phyloP scores from a whole-genome alignment of 2,329 filamentous ascomycete genomes.

The Colletotrichum sp. region DNA sequence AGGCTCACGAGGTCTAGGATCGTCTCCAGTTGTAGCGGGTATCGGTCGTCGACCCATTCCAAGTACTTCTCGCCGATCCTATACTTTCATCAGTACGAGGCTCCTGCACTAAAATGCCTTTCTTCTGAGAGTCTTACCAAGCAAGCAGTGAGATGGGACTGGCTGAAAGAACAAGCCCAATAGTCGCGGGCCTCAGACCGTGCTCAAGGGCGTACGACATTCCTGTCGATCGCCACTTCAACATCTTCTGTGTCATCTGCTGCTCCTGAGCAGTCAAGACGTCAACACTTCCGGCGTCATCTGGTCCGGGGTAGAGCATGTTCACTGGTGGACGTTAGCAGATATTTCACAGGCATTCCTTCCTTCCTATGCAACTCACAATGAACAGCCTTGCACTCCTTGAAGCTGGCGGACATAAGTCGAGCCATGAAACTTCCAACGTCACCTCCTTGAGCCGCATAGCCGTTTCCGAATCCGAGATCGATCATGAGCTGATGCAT shows the following conservation, averaged over 20 bases:
- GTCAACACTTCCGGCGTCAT: not conserved
- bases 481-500: constrained; percentile 57
- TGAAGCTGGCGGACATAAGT: constrained; percentile 42
- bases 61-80: constrained; percentile 63
- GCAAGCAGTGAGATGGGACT: constrained; percentile 61
- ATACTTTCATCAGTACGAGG: not conserved
- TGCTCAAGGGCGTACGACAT: constrained; percentile 58
- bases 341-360: no score
- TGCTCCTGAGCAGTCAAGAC: not conserved
- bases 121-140: no score
- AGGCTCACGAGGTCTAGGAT: constrained; percentile 56
- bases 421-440: constrained; percentile 51
- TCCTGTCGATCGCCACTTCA: constrained; percentile 45
- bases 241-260: constrained; percentile 32
- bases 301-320: not conserved
- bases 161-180: constrained; percentile 57
- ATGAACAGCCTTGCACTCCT: constrained; percentile 52
- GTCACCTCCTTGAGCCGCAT: constrained; percentile 63
- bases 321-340: not conserved
- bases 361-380: no score
- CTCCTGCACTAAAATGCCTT: no score
- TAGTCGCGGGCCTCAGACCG: constrained; percentile 58
- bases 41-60: constrained; percentile 52
- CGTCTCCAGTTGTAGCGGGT: constrained; percentile 39
- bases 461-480: constrained; percentile 56